Evolutionary conservation across 1,139 yeast genomes (phyloP).

Genomic region (Scheffersomyces insectosa): DNA sequence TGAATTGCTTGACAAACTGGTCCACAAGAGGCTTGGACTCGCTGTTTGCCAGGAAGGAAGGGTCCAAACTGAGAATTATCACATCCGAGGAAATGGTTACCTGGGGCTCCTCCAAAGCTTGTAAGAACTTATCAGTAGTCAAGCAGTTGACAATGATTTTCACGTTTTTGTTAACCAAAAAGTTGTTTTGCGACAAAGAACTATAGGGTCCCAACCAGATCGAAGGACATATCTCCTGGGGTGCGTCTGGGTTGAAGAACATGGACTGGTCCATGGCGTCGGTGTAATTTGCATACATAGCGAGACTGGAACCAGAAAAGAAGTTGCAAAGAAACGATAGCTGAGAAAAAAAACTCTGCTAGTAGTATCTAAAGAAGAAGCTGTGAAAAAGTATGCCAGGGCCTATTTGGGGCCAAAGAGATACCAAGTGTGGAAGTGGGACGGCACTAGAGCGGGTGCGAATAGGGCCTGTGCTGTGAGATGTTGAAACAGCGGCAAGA

Average conservation of each 20-base stretch:
- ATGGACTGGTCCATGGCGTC: slow-evolving; percentile 49
- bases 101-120: slow-evolving; percentile 19
- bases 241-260: slow-evolving; percentile 46
- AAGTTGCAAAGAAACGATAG: no score
- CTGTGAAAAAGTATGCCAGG: no score
- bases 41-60: slow-evolving; percentile 25
- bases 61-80: slow-evolving; percentile 41
- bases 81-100: slow-evolving; percentile 39
- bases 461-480: no score
- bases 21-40: slow-evolving; percentile 3
- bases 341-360: no score
- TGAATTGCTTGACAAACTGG: slow-evolving; percentile 30
- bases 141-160: slow-evolving; percentile 46
- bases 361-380: no score
- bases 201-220: slow-evolving; percentile 32
- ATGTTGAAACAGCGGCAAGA: no score
- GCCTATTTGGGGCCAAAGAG: no score
- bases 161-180: slow-evolving; percentile 28
- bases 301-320: no score
- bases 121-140: slow-evolving; percentile 33
- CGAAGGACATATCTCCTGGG: slow-evolving; percentile 37
- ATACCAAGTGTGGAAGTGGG: no score
- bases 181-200: slow-evolving; percentile 15
- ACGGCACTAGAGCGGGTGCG: no score
- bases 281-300: no score